Evolutionary conservation across 2,329 filamentous ascomycete genomes (phyloP).

Genomic region (Esteya vermicola): DNA sequence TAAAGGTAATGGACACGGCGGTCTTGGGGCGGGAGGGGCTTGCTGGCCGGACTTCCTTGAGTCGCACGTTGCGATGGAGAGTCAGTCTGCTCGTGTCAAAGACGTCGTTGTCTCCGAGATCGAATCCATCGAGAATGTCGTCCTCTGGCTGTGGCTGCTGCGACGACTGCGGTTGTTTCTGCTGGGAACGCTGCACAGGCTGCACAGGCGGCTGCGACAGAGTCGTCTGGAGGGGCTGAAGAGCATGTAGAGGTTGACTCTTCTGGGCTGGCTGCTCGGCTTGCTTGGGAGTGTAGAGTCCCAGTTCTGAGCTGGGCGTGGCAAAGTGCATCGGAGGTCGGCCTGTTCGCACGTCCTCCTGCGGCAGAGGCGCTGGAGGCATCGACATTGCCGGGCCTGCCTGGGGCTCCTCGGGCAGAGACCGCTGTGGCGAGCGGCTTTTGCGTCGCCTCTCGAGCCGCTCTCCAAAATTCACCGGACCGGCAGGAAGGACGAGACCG

Average conservation of each 20-base stretch:
- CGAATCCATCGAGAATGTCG: conserved; percentile 75
- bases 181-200: neutral
- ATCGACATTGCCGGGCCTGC: too few species aligned
- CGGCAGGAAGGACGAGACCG: conserved; percentile 72
- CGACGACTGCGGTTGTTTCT: conserved; percentile 6
- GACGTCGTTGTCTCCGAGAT: conserved; percentile 70
- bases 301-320: conserved; percentile 1
- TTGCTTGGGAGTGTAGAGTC: conserved; percentile 4
- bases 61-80: conserved; percentile 80
- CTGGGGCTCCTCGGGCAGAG: conserved; percentile 11
- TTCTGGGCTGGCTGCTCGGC: too few species aligned
- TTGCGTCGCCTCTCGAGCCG: conserved; percentile 60
- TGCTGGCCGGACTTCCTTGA: conserved; percentile 55
- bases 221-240: too few species aligned
- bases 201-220: conserved; percentile 1
- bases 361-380: too few species aligned
- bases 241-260: too few species aligned
- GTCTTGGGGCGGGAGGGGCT: conserved; percentile 61
- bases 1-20: conserved; percentile 81
- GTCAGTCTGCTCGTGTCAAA: conserved; percentile 71
- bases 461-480: conserved; percentile 65
- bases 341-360: too few species aligned
- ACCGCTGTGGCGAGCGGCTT: conserved; percentile 39
- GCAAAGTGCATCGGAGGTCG: too few species aligned
- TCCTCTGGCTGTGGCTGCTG: conserved; percentile 32